Percentiles rank a stretch among this genome's conserved stretches.
These are phyloP conservation scores for Sabuloglossum arenarium DNA, from an alignment of 495 filamentous ascomycete species.

Conservation along the genomic window DNA sequence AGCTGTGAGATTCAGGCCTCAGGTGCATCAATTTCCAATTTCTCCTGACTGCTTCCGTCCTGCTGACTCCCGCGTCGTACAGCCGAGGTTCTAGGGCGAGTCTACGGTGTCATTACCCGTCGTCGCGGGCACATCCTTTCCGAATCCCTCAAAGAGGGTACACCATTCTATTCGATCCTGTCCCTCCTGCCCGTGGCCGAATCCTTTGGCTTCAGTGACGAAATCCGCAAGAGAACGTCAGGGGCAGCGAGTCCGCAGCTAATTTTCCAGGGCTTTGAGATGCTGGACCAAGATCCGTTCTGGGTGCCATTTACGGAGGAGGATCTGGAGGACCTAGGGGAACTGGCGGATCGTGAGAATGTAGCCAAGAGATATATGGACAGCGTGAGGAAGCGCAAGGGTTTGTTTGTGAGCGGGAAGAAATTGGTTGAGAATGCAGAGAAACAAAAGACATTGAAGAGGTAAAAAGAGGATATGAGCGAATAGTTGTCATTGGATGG, in stretches of 20 bases:
- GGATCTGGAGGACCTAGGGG: constrained; percentile 87
- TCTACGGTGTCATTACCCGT: constrained; percentile 82
- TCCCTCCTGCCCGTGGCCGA: constrained; percentile 77
- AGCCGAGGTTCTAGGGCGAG: constrained; percentile 86
- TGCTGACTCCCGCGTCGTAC: constrained; percentile 4
- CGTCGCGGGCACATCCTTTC: constrained; percentile 77
- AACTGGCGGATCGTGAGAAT: constrained; percentile 82
- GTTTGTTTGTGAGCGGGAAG: constrained; percentile 57
- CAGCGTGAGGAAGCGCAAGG: constrained; percentile 63
- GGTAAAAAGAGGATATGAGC: constrained; percentile 21
- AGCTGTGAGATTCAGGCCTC: constrained; percentile 92
- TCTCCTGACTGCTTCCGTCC: not conserved
- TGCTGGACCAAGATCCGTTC: constrained; percentile 82
- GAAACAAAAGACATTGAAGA: constrained; percentile 98
- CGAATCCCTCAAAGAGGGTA: constrained; percentile 84
- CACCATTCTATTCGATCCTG: constrained; percentile 84
- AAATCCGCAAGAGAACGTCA: constrained; percentile 85
- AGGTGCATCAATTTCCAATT: constrained; percentile 29
- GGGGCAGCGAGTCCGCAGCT: constrained; percentile 83
- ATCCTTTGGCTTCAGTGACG: constrained; percentile 86
- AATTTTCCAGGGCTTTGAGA: constrained; percentile 79
- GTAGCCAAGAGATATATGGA: constrained; percentile 95
- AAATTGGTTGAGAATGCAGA: constrained; percentile 73
- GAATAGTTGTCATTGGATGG: not conserved
- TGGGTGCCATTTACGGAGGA: constrained; percentile 96